Base-by-base conservation (phyloP, 1,139 yeast species). In the Suhomyces maxii region DNA sequence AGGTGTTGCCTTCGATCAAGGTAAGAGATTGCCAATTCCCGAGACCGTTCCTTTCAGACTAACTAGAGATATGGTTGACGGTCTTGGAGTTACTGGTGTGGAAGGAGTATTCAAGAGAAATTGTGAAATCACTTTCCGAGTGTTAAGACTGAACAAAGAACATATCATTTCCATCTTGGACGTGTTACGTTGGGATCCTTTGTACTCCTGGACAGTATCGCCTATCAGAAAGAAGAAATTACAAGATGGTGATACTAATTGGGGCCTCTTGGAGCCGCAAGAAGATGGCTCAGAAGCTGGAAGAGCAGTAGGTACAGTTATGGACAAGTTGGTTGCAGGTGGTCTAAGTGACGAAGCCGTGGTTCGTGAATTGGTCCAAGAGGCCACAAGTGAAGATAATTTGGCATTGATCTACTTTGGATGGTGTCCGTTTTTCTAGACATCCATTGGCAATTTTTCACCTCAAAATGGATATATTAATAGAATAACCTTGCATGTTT, bases 1-100 rank as follows among this genome's bases (percentile, higher is more conserved):
- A 33, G 99, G 99, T 0, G 93, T 93, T 45, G 95, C 98, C 0
- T 95, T 95, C 69, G 99, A 95, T 60, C 91, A 86, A 59, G 99
- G 99, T 0, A 84, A 81, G 56, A 66, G 83, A 12, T 70, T 95
- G 39, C 86, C 95, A 0, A 79, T 91, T 13, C 99, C 99, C 0
- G 99, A 95, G 58, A 79, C 88, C 0, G 96, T 95, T 2, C 99
- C 99, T 1, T 95, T 95, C 62, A 69, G 99, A 53, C 69, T 95
- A 36, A 89, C 98, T 0, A 69, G 97, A 51, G 99, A 95, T 63
- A 72, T 93, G 18, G 88, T 91, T 4, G 97, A 91, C 68, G 99
- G 96, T 0, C 80, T 95, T 71, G 99, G 99, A 0, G 73, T 86
- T 1, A 80, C 86, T 11, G 96, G 96, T 0, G 82, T 82, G 0